Conservation (phyloP, 257 asterid genomes). For the Rauvolfia tetraphylla region DNA sequence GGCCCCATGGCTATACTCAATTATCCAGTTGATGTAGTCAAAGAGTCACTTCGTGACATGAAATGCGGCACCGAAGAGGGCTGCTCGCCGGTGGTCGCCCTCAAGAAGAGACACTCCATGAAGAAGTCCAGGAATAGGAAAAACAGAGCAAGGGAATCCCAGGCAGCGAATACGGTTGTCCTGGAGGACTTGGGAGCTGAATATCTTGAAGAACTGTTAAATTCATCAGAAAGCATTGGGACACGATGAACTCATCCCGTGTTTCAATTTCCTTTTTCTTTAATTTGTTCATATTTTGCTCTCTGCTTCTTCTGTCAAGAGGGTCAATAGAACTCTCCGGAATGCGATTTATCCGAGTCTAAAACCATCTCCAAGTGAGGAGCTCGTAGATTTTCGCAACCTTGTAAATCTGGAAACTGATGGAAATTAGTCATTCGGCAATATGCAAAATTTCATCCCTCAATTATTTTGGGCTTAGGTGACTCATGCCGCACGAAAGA, state of each 20-base stretch:
- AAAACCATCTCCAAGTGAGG: neutral
- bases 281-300: neutral
- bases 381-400: neutral
- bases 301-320: neutral
- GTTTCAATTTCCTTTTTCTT: neutral
- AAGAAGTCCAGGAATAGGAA: conserved; percentile 28
- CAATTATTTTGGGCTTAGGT: neutral
- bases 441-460: neutral
- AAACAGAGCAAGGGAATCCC: conserved; percentile 11
- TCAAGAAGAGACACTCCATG: conserved; percentile 60
- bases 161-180: conserved; percentile 43
- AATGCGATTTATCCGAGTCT: neutral
- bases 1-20: conserved; percentile 70
- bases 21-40: conserved; percentile 65
- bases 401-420: conserved; percentile 2
- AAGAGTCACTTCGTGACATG: conserved; percentile 55
- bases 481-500: neutral
- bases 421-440: neutral
- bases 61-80: conserved; percentile 47
- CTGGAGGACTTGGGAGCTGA: conserved; percentile 83
- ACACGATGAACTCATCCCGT: neutral
- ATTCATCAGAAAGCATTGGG: conserved; percentile 18
- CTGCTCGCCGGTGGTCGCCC: conserved; percentile 73
- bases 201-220: conserved; percentile 53
- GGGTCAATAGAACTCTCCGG: neutral